These are phyloP conservation scores for Linnemannia zychae DNA, from an alignment of 192 early-diverging fungal genomes.

Conservation along the genomic window DNA sequence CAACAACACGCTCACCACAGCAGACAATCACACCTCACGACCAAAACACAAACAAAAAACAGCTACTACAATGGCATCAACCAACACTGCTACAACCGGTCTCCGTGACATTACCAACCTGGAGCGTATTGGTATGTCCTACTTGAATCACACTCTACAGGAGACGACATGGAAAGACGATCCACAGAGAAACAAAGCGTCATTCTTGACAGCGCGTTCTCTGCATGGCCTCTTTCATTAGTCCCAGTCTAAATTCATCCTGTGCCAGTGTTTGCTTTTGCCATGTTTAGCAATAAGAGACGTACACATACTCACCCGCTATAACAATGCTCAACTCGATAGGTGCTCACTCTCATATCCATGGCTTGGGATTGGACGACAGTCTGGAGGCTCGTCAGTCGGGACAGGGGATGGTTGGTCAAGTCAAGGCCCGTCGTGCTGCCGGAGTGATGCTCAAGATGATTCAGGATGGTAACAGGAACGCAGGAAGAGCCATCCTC, in stretches of 20 bases:
- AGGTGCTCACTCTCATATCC: slow-evolving; percentile 99
- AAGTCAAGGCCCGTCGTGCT: slow-evolving; percentile 93
- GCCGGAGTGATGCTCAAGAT: slow-evolving; percentile 97
- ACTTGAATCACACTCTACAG: not conserved
- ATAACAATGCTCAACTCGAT: not conserved
- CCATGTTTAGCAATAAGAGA: too few species aligned
- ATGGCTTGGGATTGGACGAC: slow-evolving; percentile 96
- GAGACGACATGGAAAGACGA: not conserved
- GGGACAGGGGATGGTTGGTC: slow-evolving; percentile 98
- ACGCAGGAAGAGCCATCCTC: slow-evolving; percentile 93
- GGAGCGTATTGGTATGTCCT: slow-evolving; percentile 85
- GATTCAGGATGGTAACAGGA: slow-evolving; percentile 97
- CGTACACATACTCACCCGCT: not conserved
- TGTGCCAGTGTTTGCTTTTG: slow-evolving; percentile 1
- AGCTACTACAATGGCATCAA: slow-evolving; percentile 23
- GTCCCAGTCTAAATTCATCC: not conserved
- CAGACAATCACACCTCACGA: not conserved
- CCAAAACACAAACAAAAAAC: not conserved
- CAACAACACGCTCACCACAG: not conserved
- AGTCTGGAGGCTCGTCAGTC: slow-evolving; percentile 87
- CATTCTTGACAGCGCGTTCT: not conserved
- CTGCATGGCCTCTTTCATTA: not conserved
- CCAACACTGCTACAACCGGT: slow-evolving; percentile 67
- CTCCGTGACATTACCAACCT: slow-evolving; percentile 82
- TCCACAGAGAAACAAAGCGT: not conserved